Evolutionary conservation across 2,329 filamentous ascomycete species (phyloP), one percentile per base, ranked within the genome.

Genomic region (Penicillium occitanis): DNA sequence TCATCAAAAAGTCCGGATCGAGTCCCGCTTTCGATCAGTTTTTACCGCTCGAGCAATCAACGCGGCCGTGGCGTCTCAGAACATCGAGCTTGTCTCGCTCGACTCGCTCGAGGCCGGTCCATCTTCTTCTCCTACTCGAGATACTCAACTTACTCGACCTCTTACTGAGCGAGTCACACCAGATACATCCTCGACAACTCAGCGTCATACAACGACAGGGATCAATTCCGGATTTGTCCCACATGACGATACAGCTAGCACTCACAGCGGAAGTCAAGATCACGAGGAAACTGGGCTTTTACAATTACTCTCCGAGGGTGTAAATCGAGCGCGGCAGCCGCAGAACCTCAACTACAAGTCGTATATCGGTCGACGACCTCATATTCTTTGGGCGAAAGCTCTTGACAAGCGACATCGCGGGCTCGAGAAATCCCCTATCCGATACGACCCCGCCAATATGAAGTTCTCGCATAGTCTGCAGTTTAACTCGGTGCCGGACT

Each of bases 401-500:
- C 72, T 78, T 68, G 55, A 59, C 62, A 60, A 63, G 69, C 51
- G 35, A 65, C 35, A 33, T 11, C 53, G 37, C 35, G 30, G 13
- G 4, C 14, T 40, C 7, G 30, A 35, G 13, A 66, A 55, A n/a
- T 37, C 37, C 25, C 44, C 17, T 22, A 22, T 22, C 13, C 40
- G 25, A 58, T 60, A 63, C 55, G 44, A 60, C 5, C 53, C 91
- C 72, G 89, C 91, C 88, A 91, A 92, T 76, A 99, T 99, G 95
- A 98, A 98, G 89, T 99, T 99, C 85, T 98, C 94, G 19, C 95
- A 99, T 79, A 98, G 94, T 81, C 90, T 99, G 73, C 95, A 99
- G 84, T 99, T 99, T 83, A 99, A 99, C 83, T 93, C 95, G 69
- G 95, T 99, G 73, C 95, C 95, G n/a, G 95, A 99, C 81, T 99